Evolutionary conservation across 140 eudicot genomes (phyloP), one percentile per base, ranked within the genome.

Genomic region (Bidens hawaiensis): DNA sequence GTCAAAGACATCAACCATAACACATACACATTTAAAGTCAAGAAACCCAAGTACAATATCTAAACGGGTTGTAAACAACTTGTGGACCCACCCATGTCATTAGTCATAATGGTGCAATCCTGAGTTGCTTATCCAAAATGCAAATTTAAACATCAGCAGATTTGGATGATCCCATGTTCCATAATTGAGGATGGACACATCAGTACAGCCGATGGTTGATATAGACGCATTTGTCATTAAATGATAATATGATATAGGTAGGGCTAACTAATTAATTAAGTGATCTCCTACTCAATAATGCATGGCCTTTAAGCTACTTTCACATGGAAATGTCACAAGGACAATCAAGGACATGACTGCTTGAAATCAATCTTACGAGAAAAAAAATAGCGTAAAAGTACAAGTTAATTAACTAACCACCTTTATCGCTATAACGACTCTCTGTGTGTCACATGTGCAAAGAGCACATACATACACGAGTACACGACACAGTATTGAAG

Each of bases 311-410:
- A 51, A 30, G 68, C 74, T 66, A 48, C 74, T 31, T 65, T 59
- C 79, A 74, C 74, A 66, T 74, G 79, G 64, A 27, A 41, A 26
- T 74, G 79, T 74, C 59, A 15, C 58, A 59, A 73, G 72, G 64
- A 62, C 76, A 52, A 9, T 60, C 62, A 69, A 60, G 62, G 75
- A 70, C 69, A 70, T 3, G 23, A 26, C 14, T 22, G 30, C 26
- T 63, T 41, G 70, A 71, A 36, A 62, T 51, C 2, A 55, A 50
- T 19, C 71, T 27, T 38, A 38, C 53, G n/a, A n/a, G n/a, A n/a
- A n/a, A n/a, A n/a, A n/a, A 43, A 54, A 63, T 26, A 4, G 45
- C 21, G 30, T 71, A 38, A 8, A 71, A 64, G 60, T 49, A 64
- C 72, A 24, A 55, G 18, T 45, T n/a, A n/a, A n/a, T n/a, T 15